A percentile compares a stretch with the other conserved stretches of the same genome.
Evolutionary conservation across 176 grass and related monocot species (phyloP).

Genomic region (Eragrostis curvula): DNA sequence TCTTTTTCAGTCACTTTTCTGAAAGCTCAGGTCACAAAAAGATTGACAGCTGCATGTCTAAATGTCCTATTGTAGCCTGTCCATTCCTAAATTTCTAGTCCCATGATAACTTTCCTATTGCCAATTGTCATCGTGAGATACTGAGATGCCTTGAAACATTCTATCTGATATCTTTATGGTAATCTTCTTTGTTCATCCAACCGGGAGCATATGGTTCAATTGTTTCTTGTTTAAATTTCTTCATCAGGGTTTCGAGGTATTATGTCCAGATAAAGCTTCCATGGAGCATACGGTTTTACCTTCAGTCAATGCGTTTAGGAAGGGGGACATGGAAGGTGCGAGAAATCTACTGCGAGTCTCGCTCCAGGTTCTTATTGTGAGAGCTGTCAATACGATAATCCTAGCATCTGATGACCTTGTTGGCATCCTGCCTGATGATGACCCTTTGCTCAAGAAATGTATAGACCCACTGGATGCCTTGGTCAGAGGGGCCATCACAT

Average conservation of each 20-base stretch:
- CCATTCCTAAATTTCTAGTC: conserved; percentile 33
- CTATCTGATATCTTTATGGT: not conserved
- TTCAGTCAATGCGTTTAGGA: conserved; percentile 53
- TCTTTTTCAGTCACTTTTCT: conserved; percentile 35
- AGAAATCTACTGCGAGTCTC: conserved; percentile 74
- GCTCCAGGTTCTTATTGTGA: conserved; percentile 78
- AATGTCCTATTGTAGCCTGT: conserved; percentile 33
- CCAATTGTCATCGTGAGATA: conserved; percentile 19
- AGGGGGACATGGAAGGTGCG: conserved; percentile 73
- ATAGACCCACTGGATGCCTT: conserved; percentile 77
- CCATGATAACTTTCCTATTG: conserved; percentile 17
- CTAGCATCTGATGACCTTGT: conserved; percentile 73
- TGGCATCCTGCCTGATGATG: conserved; percentile 69
- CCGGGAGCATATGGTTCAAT: conserved; percentile 16
- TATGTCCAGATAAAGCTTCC: conserved; percentile 68
- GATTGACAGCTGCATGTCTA: conserved; percentile 26
- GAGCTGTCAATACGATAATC: conserved; percentile 67
- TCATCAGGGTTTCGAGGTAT: conserved; percentile 72
- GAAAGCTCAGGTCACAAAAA: conserved; percentile 35
- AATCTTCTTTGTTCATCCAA: not conserved
- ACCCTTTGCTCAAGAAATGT: conserved; percentile 70
- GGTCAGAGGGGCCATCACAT: conserved; percentile 49
- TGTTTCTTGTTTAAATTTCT: not conserved
- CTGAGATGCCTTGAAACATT: conserved; percentile 26
- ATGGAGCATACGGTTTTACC: conserved; percentile 68